Base-by-base conservation (phyloP, 441 rosid species). In the Isatis lusitanica region DNA sequence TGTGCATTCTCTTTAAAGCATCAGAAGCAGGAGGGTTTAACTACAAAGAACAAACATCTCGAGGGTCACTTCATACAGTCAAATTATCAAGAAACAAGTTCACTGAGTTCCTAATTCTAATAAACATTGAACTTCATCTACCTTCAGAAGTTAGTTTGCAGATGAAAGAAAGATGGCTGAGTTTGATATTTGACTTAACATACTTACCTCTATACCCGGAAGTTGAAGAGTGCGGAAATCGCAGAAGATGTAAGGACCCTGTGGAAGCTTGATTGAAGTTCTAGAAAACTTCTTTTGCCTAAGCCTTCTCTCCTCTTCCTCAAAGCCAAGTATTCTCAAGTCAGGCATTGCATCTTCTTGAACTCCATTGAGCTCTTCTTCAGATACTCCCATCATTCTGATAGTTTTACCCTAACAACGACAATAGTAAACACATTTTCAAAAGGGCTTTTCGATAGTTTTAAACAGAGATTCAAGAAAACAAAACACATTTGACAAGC, bases 1-100 rank as follows among this genome's bases (percentile, higher is more conserved):
- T 91, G 74, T 91, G 98, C 98, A 95, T 93, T 81, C 89, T 86
- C 83, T 83, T 93, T 78, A 95, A 77, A 57, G 98, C 97, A 85
- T 85, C 90, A 57, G 92, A 82, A 79, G 97, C 78, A 6, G 95
- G 89, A 73, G 99, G 99, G 48, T 85, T 85, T 80, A 95, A 78
- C 98, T 95, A 82, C 55, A 66, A 21, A 0, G 0, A 48, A 38
- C 43, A 36, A 63, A 46, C 31, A 43, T 67, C 26, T 24, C 39
- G 1, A 9, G 21, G 5, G 48, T 68, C 62, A 67, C 35, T 66
- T 47, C 5, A 9, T 26, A 70, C 35, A 16, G 24, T 18, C 53
- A 1, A 42, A 42, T n/a, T n/a, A 43, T 43, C 9, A 43, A 43
- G 9, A n/a, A 43, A 43, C 8, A 6, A 33, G 36, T 33, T 33